Evolutionary conservation across 1,284 basidiomycete genomes (phyloP), one percentile per base, ranked within the genome.

Genomic region (Rhodotorula sp.): DNA sequence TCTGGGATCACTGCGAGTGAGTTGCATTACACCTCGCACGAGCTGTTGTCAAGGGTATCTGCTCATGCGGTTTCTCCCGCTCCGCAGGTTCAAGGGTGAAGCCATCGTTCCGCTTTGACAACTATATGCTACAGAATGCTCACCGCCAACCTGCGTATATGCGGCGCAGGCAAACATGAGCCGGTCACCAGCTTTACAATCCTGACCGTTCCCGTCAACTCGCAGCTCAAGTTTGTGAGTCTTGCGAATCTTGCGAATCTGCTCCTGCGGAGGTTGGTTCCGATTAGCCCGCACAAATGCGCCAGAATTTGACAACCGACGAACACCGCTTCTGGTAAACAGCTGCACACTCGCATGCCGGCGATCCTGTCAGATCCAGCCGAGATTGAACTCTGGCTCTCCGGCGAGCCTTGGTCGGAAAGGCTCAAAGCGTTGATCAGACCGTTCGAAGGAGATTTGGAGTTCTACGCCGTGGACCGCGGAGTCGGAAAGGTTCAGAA

Each of bases 401-500:
- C 84, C 15, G 84, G 85, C 3, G 84, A 84, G 62, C 81, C 78
- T 30, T 93, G 89, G 91, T 78, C 80, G 12, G 84, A 85, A 46
- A 77, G 75, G 67, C 84, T 90, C 42, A 85, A 81, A 53, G 84
- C 85, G 55, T 80, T 97, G 26, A 83, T 95, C 33, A 83, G 85
- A 60, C 89, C 93, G 0, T 89, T 88, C 76, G 80, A 84, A 24
- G 86, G 88, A n/a, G 62, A 78, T 6, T 82, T 96, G 4, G 86
- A 89, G 69, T 91, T 90, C 77, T 97, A 95, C 79, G 87, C 87
- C 66, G 95, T 97, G 1, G 91, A 92, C 0, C 87, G 86, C 70
- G 93, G 96, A 82, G 89, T 98, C 0, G 94, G 94, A 1, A 95
- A 91, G 81, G 89, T 96, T 5, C 91, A 93, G 10, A 87, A 84